Conservation (phyloP, 2,329 filamentous ascomycete genomes). For the Fusarium equiseti region DNA sequence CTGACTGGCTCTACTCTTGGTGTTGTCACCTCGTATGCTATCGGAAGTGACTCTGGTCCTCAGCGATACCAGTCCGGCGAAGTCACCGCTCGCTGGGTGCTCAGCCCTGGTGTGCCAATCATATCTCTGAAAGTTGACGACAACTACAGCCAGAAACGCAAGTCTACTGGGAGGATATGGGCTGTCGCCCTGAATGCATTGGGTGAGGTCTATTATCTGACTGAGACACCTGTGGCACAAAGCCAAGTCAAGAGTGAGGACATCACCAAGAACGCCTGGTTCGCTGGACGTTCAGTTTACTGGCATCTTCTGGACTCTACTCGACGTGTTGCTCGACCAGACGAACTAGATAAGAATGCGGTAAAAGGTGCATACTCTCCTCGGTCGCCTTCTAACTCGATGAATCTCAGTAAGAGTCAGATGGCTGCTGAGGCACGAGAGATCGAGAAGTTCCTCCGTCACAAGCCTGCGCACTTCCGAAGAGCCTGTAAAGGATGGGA, state of each 20-base stretch:
- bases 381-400: slow-evolving; percentile 78
- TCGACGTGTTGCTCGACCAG: slow-evolving; percentile 75
- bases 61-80: slow-evolving; percentile 78
- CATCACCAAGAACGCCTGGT: slow-evolving; percentile 78
- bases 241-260: slow-evolving; percentile 65
- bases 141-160: slow-evolving; percentile 78
- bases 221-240: slow-evolving; percentile 72
- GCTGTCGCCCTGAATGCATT: slow-evolving; percentile 94
- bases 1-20: slow-evolving; percentile 86
- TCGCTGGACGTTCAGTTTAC: slow-evolving; percentile 79
- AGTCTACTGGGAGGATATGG: slow-evolving; percentile 80
- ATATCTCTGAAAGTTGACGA: slow-evolving; percentile 87
- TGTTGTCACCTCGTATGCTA: slow-evolving; percentile 82
- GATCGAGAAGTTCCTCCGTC: slow-evolving; percentile 80
- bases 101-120: slow-evolving; percentile 94
- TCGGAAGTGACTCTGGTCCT: slow-evolving; percentile 71
- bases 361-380: slow-evolving; percentile 83
- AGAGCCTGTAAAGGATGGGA: slow-evolving; percentile 88
- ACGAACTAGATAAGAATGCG: slow-evolving; percentile 77
- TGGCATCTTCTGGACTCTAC: slow-evolving; percentile 87
- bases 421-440: slow-evolving; percentile 81
- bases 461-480: slow-evolving; percentile 82
- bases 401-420: slow-evolving; percentile 78
- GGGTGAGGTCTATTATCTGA: slow-evolving; percentile 90
- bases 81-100: slow-evolving; percentile 87